Percentiles rank a stretch among this genome's conserved stretches.
Evolutionary conservation across 139 green algal species (phyloP).

Genomic region (Spirogloea muscicola): DNA sequence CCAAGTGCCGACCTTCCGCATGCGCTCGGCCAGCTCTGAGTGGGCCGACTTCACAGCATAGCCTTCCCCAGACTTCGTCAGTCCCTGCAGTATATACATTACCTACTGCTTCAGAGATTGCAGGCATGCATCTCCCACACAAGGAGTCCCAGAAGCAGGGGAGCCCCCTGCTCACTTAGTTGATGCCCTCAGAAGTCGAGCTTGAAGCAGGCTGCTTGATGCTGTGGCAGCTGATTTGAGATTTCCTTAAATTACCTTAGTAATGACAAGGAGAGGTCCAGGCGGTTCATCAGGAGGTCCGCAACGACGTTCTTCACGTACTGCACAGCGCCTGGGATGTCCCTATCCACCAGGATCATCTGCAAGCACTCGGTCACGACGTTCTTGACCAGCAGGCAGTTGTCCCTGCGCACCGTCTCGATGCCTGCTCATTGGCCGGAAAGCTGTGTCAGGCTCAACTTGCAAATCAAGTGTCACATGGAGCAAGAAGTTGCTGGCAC

Average conservation of each 20-base stretch:
- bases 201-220: background rate
- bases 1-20: slow-evolving; percentile 63
- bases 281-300: slow-evolving; percentile 92
- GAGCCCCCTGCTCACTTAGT: background rate
- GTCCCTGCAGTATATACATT: slow-evolving; percentile 1
- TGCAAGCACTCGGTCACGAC: slow-evolving; percentile 73
- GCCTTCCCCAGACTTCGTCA: slow-evolving; percentile 66
- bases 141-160: background rate
- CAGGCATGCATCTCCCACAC: background rate
- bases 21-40: slow-evolving; percentile 95
- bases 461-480: no score
- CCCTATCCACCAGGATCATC: slow-evolving; percentile 82
- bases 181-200: background rate
- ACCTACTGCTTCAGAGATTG: slow-evolving; percentile 27
- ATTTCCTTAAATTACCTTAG: slow-evolving; percentile 65
- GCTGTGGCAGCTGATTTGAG: background rate
- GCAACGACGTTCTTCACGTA: slow-evolving; percentile 90
- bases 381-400: slow-evolving; percentile 89
- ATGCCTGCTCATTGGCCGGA: slow-evolving; percentile 77
- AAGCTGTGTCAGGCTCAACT: no score
- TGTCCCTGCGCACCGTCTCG: slow-evolving; percentile 96
- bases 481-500: no score
- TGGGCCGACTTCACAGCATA: slow-evolving; percentile 85
- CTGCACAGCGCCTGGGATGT: slow-evolving; percentile 67
- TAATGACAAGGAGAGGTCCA: slow-evolving; percentile 96